Evolutionary conservation across 345 rosid genomes (phyloP), one percentile per base, ranked within the genome.

Genomic region (Lepidium aucheri): DNA sequence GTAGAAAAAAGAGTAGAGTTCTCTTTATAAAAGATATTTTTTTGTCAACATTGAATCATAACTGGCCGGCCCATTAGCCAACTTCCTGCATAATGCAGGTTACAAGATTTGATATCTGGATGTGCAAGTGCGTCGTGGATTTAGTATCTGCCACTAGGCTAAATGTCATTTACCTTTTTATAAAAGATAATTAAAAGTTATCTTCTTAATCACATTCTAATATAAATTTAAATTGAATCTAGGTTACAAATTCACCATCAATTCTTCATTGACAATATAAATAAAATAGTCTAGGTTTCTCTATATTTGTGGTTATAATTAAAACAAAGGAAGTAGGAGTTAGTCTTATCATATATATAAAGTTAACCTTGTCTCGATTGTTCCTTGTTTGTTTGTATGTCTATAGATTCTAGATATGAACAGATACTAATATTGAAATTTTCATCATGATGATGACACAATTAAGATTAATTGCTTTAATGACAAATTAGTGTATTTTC

Each of bases 281-380:
- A 4, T n/a, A n/a, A 26, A 26, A 0, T 26, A 26, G 6, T 26
- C 7, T 28, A 28, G 17, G 70, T 43, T 42, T 18, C 9, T 62
- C 22, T 35, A 18, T 34, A 5, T 35, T 35, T 3, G 44, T 55
- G 17, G 18, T 26, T 14, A 26, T 43, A 33, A 4, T 34, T 2
- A 58, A 26, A 34, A 2, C 14, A 33, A 66, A 54, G 3, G 7
- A 51, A 67, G 65, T 28, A 47, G 65, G 73, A 38, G 65, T 30
- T 28, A 38, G 58, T 68, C 65, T 68, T 30, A 16, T 67, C 72
- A 38, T 53, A 45, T 53, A 45, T 45, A 11, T 1, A 24, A 45
- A 34, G 55, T 30, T 41, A 30, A 52, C n/a, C 13, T 66, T 36
- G 26, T 32, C 42, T 65, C 53, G n/a, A n/a, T 42, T 44, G 15